These are phyloP conservation scores for Alternaria brassicae DNA, from an alignment of 2,329 filamentous ascomycete genomes.

Conservation along the genomic window DNA sequence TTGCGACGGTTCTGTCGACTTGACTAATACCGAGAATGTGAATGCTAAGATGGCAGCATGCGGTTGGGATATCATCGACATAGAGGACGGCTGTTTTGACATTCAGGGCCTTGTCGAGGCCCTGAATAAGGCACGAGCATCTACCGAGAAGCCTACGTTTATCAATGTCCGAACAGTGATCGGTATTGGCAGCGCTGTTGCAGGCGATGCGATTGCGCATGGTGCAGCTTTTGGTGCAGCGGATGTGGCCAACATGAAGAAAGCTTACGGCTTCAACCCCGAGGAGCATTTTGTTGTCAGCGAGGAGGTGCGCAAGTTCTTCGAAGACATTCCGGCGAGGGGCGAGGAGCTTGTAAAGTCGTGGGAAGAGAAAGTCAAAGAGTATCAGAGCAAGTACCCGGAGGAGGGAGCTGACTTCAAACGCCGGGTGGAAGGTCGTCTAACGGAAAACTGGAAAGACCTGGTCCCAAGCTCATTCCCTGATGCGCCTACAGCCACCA, in stretches of 20 bases:
- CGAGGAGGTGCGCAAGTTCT: constrained; percentile 59
- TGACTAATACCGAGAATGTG: constrained; percentile 62
- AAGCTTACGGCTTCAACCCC: constrained; percentile 57
- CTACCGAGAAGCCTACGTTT: constrained; percentile 61
- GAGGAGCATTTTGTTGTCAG: constrained; percentile 57
- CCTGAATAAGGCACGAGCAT: constrained; percentile 54
- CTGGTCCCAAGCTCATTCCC: constrained; percentile 60
- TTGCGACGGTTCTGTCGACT: constrained; percentile 64
- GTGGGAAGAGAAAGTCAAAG: constrained; percentile 57
- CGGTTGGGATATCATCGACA: constrained; percentile 64
- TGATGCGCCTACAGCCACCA: constrained; percentile 56
- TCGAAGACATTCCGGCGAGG: constrained; percentile 40
- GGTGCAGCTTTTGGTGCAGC: constrained; percentile 64
- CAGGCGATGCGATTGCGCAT: constrained; percentile 61
- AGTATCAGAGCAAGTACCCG: constrained; percentile 56
- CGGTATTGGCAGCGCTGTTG: constrained; percentile 62
- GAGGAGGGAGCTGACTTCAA: constrained; percentile 59
- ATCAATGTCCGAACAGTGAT: constrained; percentile 67
- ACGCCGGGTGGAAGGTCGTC: constrained; percentile 57
- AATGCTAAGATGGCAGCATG: constrained; percentile 65
- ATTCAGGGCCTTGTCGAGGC: constrained; percentile 58
- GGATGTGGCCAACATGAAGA: constrained; percentile 65
- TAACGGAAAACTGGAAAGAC: constrained; percentile 57
- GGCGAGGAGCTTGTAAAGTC: constrained; percentile 58
- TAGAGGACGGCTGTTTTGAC: constrained; percentile 62